Evolutionary conservation across 2,329 filamentous ascomycete species (phyloP).

Genomic region (Drechslerella coelobrocha): DNA sequence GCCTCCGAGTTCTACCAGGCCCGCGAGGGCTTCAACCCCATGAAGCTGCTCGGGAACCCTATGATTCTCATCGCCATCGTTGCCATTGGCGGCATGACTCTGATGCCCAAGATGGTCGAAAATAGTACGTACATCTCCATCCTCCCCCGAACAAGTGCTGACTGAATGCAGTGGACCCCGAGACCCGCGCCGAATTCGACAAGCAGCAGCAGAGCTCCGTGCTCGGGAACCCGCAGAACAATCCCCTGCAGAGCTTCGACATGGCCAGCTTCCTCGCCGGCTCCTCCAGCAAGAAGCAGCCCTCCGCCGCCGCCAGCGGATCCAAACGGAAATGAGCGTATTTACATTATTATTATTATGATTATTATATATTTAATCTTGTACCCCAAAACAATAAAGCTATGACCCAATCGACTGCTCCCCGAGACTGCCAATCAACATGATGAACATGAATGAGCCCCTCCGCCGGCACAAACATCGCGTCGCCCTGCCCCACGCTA

Average conservation of each 20-base stretch:
- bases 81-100: constrained; percentile 81
- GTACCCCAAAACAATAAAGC: constrained; percentile 60
- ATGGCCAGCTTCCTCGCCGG: constrained; percentile 71
- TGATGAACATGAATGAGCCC: constrained; percentile 61
- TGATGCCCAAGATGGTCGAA: constrained; percentile 93
- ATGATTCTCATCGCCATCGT: constrained; percentile 94
- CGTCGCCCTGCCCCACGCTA: constrained; percentile 63
- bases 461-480: constrained; percentile 67
- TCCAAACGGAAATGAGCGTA: constrained; percentile 32
- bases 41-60: constrained; percentile 66
- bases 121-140: constrained; percentile 73
- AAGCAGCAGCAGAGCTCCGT: constrained; percentile 78
- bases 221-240: constrained; percentile 57
- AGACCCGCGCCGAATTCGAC: constrained; percentile 90
- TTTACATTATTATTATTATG: not conserved
- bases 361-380: constrained; percentile 62
- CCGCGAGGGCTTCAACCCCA: constrained; percentile 55
- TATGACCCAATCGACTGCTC: constrained; percentile 69
- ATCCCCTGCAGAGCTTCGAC: constrained; percentile 66
- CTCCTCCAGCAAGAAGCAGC: constrained; percentile 41
- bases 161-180: constrained; percentile 86
- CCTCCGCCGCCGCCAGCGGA: constrained; percentile 14
- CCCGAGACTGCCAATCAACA: constrained; percentile 57
- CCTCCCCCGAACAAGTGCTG: constrained; percentile 41
- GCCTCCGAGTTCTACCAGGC: constrained; percentile 81